Evolutionary conservation across 306 rosid genomes (phyloP), one percentile per base, ranked within the genome.

Genomic region (Senna tora): DNA sequence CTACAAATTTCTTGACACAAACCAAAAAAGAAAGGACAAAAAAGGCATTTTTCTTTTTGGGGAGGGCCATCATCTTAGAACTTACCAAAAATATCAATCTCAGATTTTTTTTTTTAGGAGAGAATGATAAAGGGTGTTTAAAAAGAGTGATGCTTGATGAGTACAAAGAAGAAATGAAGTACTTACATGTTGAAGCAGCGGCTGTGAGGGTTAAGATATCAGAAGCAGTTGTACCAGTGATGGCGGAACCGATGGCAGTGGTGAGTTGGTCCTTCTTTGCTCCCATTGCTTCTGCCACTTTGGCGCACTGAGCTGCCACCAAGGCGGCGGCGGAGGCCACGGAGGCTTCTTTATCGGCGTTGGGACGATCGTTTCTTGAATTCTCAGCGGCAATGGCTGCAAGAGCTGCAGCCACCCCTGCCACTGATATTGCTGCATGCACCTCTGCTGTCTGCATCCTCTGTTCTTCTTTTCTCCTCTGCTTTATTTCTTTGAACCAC

Each of bases 401-500:
- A 54, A 94, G 93, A 47, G 99, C 97, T 2, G 99, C 97, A 39
- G 99, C 99, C 22, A 94, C 90, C 14, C 99, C 95, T 1, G 96
- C 97, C 77, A 94, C 80, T 0, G 99, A 89, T 58, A 94, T 74
- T 51, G 97, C 97, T n/a, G 96, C 99, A 70, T 91, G 97, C 47
- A 91, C 92, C 77, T 94, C 96, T 60, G 96, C 96, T 67, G 83
- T 86, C 72, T 88, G 89, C 70, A 91, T 67, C 74, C 99, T 86
- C 8, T 84, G 87, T 14, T 88, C 96, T 42, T 94, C 97, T 80
- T 88, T 94, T 54, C 84, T 77, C 74, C 76, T 85, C 81, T 67
- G 39, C 84, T 87, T 94, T 62, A 91, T 82, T 69, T 89, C 97
- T 67, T 85, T 91, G 61, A 86, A 30, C 99, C 99, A 94, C 77